Base-by-base conservation (phyloP, 2,329 filamentous ascomycete species). In the Exophiala phaeomuriformis region DNA sequence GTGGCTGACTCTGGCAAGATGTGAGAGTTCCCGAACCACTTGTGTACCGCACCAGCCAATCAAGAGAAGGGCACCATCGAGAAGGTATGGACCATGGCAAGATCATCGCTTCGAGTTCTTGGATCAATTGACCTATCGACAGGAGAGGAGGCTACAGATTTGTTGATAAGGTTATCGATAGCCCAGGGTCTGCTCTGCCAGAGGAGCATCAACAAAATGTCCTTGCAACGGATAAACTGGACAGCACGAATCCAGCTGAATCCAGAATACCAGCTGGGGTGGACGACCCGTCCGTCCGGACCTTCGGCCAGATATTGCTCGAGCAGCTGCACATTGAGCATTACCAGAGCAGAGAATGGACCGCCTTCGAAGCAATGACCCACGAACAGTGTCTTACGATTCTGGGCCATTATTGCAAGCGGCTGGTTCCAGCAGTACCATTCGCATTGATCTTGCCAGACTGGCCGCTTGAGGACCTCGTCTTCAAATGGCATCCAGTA, bases 31-130 rank as follows among this genome's bases (percentile, higher is more conserved):
- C 7, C 36, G 44, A 9, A 27, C 54, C n/a, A 32, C 2, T 28
- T 58, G 55, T 30, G 46, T 52, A 30, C 45, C 52, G 7, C 52
- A 58, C 43, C 42, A 55, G 19, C 33, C 35, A 3, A 2, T 52
- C 9, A 54, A 47, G 19, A 47, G 49, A 30, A 48, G 33, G n/a
- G 31, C 32, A 2, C 49, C 49, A 5, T 29, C 28, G 35, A 49
- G 32, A 47, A 47, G 35, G 51, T 51, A 41, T 32, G 36, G 19
- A 19, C 19, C 19, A 19, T 19, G 19, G 19, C 19, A 19, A 37
- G 19, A 31, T 7, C 9, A n/a, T 39, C 35, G 19, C 19, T 32
- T 9, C 30, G n/a, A 6, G n/a, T 37, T 10, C 46, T 12, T 37
- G 9, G 7, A 4, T 32, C 7, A n/a, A 10, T 47, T 33, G 44